These are phyloP conservation scores for Ophiostoma montium DNA, from an alignment of 2,329 filamentous ascomycete genomes.

Conservation along the genomic window DNA sequence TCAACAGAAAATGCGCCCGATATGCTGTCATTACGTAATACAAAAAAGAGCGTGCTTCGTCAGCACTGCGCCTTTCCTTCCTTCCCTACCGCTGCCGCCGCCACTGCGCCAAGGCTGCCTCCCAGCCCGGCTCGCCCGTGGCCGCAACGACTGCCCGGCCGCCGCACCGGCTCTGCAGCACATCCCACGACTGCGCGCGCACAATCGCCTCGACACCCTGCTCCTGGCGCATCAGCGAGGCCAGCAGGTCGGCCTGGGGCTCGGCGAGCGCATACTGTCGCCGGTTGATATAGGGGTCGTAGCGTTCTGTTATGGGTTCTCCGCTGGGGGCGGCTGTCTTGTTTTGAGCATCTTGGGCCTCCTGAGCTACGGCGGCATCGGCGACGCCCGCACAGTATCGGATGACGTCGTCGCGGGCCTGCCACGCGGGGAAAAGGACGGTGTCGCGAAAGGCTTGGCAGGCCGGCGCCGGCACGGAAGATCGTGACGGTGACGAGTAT, in stretches of 20 bases:
- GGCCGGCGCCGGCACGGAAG: slow-evolving; percentile 42
- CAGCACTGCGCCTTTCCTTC: too few relatives aligned
- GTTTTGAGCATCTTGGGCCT: slow-evolving; percentile 60
- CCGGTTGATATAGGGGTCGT: slow-evolving; percentile 81
- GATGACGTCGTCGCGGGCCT: slow-evolving; percentile 65
- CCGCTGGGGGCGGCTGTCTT: not conserved
- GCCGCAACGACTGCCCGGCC: slow-evolving; percentile 19
- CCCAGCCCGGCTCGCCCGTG: slow-evolving; percentile 42
- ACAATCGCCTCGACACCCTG: slow-evolving; percentile 66
- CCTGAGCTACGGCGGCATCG: slow-evolving; percentile 30
- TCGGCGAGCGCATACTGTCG: slow-evolving; percentile 68
- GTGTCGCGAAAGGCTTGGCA: slow-evolving; percentile 62
- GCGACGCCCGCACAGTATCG: slow-evolving; percentile 84
- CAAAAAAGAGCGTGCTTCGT: not conserved
- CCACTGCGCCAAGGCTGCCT: slow-evolving; percentile 53
- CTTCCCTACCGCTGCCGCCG: slow-evolving; percentile 1
- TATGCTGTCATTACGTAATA: not conserved
- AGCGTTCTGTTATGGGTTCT: slow-evolving; percentile 61
- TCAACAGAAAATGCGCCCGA: not conserved
- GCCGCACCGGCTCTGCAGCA: slow-evolving; percentile 62
- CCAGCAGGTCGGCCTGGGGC: slow-evolving; percentile 66
- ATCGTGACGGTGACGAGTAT: slow-evolving; percentile 38
- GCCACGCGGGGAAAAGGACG: slow-evolving; percentile 81
- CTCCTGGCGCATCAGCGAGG: slow-evolving; percentile 59
- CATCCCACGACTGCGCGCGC: slow-evolving; percentile 64